These are phyloP conservation scores for Cryptosporidium ubiquitum DNA, from an alignment of 169 alveolate genomes.

Conservation along the genomic window DNA sequence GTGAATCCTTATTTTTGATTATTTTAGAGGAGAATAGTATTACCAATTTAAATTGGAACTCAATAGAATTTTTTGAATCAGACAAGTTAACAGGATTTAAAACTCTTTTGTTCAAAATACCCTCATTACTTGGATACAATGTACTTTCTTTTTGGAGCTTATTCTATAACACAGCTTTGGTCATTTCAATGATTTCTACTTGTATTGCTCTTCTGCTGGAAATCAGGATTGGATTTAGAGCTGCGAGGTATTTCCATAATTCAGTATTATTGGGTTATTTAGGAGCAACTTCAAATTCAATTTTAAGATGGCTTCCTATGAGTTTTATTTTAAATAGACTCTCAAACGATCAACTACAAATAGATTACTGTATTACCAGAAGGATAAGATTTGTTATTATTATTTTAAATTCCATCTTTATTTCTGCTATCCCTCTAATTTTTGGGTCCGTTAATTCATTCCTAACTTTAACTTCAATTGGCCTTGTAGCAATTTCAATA, in stretches of 20 bases:
- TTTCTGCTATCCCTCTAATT: slow-evolving; percentile 38
- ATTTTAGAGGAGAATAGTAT: not conserved
- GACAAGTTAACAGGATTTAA: no score
- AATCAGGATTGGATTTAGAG: slow-evolving; percentile 56
- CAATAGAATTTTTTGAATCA: not conserved
- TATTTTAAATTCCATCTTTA: slow-evolving; percentile 18
- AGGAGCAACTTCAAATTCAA: slow-evolving; percentile 58
- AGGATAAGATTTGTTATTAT: slow-evolving; percentile 43
- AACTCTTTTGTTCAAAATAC: slow-evolving; percentile 1
- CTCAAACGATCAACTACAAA: slow-evolving; percentile 30
- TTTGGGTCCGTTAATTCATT: slow-evolving; percentile 20
- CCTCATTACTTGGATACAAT: slow-evolving; percentile 14
- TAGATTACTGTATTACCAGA: slow-evolving; percentile 69
- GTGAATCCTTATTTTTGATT: slow-evolving; percentile 25
- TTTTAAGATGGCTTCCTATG: slow-evolving; percentile 44
- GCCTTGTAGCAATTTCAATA: not conserved
- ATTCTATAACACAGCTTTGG: not conserved
- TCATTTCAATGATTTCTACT: slow-evolving; percentile 30
- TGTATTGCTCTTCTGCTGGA: slow-evolving; percentile 21
- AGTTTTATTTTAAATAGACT: slow-evolving; percentile 54
- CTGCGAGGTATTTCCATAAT: slow-evolving; percentile 56
- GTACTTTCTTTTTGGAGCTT: slow-evolving; percentile 45
- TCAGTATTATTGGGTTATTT: slow-evolving; percentile 45
- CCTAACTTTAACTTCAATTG: not conserved
- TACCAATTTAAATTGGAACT: not conserved